Evolutionary conservation across 2,329 filamentous ascomycete genomes (phyloP).

Genomic region (Xylaria sp.): DNA sequence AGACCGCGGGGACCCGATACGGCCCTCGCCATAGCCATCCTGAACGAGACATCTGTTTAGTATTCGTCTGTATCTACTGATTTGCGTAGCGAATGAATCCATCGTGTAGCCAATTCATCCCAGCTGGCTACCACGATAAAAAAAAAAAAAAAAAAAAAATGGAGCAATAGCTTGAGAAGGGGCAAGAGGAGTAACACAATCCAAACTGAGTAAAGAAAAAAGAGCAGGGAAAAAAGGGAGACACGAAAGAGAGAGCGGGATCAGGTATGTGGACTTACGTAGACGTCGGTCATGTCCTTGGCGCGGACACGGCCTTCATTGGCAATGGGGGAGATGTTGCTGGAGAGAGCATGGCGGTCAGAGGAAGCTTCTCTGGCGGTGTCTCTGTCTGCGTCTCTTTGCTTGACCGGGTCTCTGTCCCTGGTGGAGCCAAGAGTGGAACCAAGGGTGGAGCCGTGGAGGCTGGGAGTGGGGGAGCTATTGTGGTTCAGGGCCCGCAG

Average conservation of each 20-base stretch:
- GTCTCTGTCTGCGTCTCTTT: conserved; percentile 43
- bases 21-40: conserved; percentile 95
- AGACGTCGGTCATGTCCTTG: conserved; percentile 92
- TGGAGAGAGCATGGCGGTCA: conserved; percentile 42
- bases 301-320: conserved; percentile 88
- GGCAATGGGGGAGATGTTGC: conserved; percentile 73
- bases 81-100: neutral
- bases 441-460: conserved; percentile 47
- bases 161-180: conserved; percentile 29
- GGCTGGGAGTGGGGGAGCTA: conserved; percentile 52
- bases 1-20: conserved; percentile 85
- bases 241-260: neutral
- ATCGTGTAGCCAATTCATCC: conserved; percentile 6
- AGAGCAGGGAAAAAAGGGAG: neutral
- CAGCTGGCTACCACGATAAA: neutral
- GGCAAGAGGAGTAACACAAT: neutral
- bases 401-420: conserved; percentile 41
- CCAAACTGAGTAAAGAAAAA: neutral
- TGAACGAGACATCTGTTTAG: conserved; percentile 54
- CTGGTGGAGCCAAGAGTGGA: conserved; percentile 47
- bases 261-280: conserved; percentile 72
- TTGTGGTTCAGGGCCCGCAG: conserved; percentile 74
- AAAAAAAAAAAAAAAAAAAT: neutral
- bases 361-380: conserved; percentile 51
- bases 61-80: neutral